Evolutionary conservation across 2,329 filamentous ascomycete genomes (phyloP).

Genomic region (Helicocarpus griseus): DNA sequence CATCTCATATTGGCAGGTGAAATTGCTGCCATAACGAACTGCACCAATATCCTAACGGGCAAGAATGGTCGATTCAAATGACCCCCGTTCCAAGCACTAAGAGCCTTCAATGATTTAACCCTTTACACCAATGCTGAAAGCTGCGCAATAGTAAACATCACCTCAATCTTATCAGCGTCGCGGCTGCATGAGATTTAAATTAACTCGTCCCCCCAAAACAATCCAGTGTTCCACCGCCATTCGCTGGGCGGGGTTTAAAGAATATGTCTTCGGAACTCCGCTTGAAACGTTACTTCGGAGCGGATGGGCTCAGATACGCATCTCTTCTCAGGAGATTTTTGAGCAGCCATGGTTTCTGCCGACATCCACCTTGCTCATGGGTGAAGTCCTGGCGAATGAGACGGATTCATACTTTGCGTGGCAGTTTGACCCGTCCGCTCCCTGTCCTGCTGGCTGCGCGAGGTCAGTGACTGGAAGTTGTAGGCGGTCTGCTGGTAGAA

Average conservation of each 20-base stretch:
- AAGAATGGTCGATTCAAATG: conserved; percentile 38
- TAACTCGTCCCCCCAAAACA: background rate
- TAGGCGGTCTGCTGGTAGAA: background rate
- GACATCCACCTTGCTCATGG: conserved; percentile 32
- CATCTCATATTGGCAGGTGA: conserved; percentile 31
- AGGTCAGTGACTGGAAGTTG: background rate
- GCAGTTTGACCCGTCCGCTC: conserved; percentile 38
- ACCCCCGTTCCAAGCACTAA: conserved; percentile 30
- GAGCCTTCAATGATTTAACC: conserved; percentile 39
- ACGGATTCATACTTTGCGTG: conserved; percentile 46
- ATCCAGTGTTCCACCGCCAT: conserved; percentile 45
- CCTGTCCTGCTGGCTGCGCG: conserved; percentile 28
- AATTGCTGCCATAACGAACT: conserved; percentile 47
- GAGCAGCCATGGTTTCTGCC: conserved; percentile 21
- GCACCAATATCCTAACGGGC: conserved; percentile 40
- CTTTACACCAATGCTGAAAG: conserved; percentile 50
- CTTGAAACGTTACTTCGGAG: conserved; percentile 37
- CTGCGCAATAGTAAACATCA: conserved; percentile 41
- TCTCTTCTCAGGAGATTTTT: conserved; percentile 40
- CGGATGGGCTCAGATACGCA: conserved; percentile 45
- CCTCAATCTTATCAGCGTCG: background rate
- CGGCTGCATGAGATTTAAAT: too few relatives aligned
- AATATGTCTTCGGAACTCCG: conserved; percentile 46
- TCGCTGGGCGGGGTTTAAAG: conserved; percentile 46
- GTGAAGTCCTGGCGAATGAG: conserved; percentile 41